These are phyloP conservation scores for Pichiaceae sp. DNA, from an alignment of 1,139 yeast species.

Conservation along the genomic window DNA sequence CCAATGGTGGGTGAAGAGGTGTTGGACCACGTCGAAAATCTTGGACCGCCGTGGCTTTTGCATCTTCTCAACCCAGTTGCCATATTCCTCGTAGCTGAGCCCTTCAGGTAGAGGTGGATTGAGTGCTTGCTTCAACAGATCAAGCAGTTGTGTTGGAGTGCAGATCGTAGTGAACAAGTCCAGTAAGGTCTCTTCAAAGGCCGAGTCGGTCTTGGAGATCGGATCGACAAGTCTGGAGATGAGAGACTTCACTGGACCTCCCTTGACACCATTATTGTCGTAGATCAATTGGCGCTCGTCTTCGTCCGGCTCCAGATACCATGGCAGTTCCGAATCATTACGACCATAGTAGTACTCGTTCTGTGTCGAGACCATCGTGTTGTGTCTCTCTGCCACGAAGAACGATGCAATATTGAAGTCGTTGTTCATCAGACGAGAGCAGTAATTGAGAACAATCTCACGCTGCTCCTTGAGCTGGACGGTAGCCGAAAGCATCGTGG, in stretches of 20 bases:
- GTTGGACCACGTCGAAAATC: conserved; percentile 63
- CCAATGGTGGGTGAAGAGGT: conserved; percentile 75
- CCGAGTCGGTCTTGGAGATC: conserved; percentile 48
- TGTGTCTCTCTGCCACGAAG: conserved; percentile 52
- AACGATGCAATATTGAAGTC: conserved; percentile 54
- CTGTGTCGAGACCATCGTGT: conserved; percentile 32
- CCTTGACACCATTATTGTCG: conserved; percentile 73
- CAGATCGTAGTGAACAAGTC: conserved; percentile 73
- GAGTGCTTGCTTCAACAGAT: conserved; percentile 56
- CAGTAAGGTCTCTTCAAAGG: conserved; percentile 64
- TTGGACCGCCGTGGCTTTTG: conserved; percentile 58
- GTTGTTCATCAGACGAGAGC: conserved; percentile 71
- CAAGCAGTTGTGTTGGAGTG: conserved; percentile 58
- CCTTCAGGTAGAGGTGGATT: conserved; percentile 83
- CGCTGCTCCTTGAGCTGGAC: conserved; percentile 61
- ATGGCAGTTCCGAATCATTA: conserved; percentile 37
- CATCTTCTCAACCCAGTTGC: conserved; percentile 70
- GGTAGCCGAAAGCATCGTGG: conserved; percentile 36
- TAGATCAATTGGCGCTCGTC: conserved; percentile 65
- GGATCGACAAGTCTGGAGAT: conserved; percentile 83
- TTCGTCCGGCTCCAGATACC: conserved; percentile 71
- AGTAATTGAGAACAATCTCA: conserved; percentile 60
- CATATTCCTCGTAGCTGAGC: conserved; percentile 72
- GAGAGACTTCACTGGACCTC: conserved; percentile 78
- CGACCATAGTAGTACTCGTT: conserved; percentile 22